Evolutionary conservation across 441 rosid genomes (phyloP), one percentile per base, ranked within the genome.

Genomic region (Euphorbia neoarborescens): DNA sequence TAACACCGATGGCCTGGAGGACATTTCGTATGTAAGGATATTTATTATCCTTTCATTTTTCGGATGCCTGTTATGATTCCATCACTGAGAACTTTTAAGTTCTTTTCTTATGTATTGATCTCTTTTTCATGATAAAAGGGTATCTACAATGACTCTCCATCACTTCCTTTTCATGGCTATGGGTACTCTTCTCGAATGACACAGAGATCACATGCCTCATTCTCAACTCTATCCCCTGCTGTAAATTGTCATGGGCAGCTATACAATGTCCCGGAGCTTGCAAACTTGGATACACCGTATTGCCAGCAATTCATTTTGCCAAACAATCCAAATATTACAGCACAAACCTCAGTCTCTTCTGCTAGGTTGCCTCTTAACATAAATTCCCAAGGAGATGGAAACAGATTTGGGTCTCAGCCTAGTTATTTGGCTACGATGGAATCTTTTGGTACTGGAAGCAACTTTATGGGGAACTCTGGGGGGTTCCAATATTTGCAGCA

Each of bases 1-100:
- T 15, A 80, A 81, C 72, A 72, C 71, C 38, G 80, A 71, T 71
- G 79, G 79, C 74, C 61, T 80, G 73, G 86, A 80, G 71, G 76
- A 70, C 60, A 60, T 66, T 66, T 75, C 77, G 75, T 78, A 76
- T 78, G 89, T 88, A 82, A 71, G 85, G 79, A 75, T 61, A 75
- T 72, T 42, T 70, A 61, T 65, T 69, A 66, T 24, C 62, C 32
- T 65, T n/a, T 64, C 48, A 60, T 73, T 61, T 22, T 66, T 51
- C 46, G 57, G 64, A 22, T 48, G 65, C 51, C 9, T 72, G 25
- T 25, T 79, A 11, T 65, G 78, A 42, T 70, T 46, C 50, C 44
- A 8, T 77, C 61, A 69, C 58, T 40, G 56, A 60, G 62, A 61
- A n/a, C 6, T 20, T 34, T 6, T 38, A n/a, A 56, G 64, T 63